Conservation (phyloP, 1,139 yeast genomes). For the Hanseniaspora gamundiae region DNA sequence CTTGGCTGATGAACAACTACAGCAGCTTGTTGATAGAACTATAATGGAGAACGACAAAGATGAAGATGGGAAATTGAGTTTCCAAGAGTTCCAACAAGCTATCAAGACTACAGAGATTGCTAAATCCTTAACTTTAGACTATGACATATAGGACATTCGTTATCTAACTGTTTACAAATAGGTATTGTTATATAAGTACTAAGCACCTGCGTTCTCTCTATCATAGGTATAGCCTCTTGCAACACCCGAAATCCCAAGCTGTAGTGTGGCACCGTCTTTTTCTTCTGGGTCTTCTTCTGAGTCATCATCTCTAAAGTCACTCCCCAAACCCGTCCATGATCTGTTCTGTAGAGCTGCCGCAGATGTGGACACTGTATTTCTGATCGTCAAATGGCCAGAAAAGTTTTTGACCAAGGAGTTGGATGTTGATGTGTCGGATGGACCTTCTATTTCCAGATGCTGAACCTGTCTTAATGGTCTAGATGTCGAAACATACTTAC, state of each 20-base stretch:
- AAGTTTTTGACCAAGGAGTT: constrained; percentile 45
- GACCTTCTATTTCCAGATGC: constrained; percentile 41
- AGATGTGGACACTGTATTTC: constrained; percentile 79
- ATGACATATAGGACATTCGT: constrained; percentile 18
- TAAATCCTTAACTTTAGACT: constrained; percentile 39
- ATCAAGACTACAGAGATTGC: constrained; percentile 59
- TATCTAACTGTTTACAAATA: too few relatives aligned
- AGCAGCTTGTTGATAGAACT: constrained; percentile 90
- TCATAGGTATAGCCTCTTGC: constrained; percentile 67
- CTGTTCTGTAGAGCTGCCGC: constrained; percentile 64
- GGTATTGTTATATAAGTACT: too few relatives aligned
- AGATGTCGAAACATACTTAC: constrained; percentile 53
- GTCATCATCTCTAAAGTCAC: constrained; percentile 48
- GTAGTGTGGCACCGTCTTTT: constrained; percentile 56
- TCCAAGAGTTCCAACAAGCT: constrained; percentile 73
- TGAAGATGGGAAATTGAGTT: constrained; percentile 79
- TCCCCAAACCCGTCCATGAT: constrained; percentile 85
- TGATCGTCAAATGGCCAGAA: constrained; percentile 49
- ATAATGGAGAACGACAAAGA: constrained; percentile 90
- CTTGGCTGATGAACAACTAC: constrained; percentile 74
- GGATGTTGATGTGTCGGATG: constrained; percentile 16
- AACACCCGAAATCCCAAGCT: constrained; percentile 74
- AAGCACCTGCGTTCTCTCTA: constrained; percentile 4
- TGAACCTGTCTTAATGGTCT: constrained; percentile 60
- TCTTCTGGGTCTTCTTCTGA: constrained; percentile 27